phyloP scores from a whole-genome alignment of 2,329 filamentous ascomycete species.

The Fusarium sp. region DNA sequence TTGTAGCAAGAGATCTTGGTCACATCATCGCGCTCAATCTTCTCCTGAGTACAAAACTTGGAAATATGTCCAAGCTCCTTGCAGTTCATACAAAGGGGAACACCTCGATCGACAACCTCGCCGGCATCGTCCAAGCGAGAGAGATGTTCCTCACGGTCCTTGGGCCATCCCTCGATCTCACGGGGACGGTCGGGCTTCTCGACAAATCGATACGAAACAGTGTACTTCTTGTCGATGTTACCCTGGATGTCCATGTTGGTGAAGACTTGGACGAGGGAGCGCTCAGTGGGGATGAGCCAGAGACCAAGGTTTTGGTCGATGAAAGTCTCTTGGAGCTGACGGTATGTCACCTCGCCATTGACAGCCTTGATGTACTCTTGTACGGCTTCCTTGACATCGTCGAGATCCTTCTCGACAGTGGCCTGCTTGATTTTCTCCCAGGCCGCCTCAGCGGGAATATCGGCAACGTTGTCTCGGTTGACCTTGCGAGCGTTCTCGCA shows the following conservation, averaged over 20 bases:
- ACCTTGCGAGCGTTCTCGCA: slow-evolving; percentile 73
- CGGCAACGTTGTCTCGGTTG: slow-evolving; percentile 64
- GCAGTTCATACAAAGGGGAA: slow-evolving; percentile 74
- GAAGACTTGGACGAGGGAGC: slow-evolving; percentile 66
- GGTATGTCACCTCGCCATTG: slow-evolving; percentile 68
- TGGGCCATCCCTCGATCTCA: slow-evolving; percentile 72
- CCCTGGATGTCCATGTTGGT: slow-evolving; percentile 82
- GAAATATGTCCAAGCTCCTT: slow-evolving; percentile 71
- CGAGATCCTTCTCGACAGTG: slow-evolving; percentile 67
- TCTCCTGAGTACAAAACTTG: slow-evolving; percentile 73
- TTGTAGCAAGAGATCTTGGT: slow-evolving; percentile 72
- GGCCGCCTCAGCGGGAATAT: slow-evolving; percentile 66
- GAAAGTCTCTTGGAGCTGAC: slow-evolving; percentile 71
- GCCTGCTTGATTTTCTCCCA: slow-evolving; percentile 69
- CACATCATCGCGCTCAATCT: slow-evolving; percentile 59
- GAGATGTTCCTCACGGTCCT: slow-evolving; percentile 69
- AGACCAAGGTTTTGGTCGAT: slow-evolving; percentile 66
- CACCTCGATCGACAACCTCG: slow-evolving; percentile 69
- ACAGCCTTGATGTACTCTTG: slow-evolving; percentile 72
- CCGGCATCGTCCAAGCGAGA: slow-evolving; percentile 75
- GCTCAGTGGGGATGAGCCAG: slow-evolving; percentile 74
- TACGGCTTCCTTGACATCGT: slow-evolving; percentile 71
- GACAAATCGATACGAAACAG: slow-evolving; percentile 72
- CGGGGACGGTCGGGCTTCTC: slow-evolving; percentile 69
- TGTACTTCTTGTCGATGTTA: slow-evolving; percentile 73